Percentiles rank a stretch among this genome's conserved stretches.
Conservation (phyloP, 176 grass and related monocot genomes). For the Alloteropsis semialata region DNA sequence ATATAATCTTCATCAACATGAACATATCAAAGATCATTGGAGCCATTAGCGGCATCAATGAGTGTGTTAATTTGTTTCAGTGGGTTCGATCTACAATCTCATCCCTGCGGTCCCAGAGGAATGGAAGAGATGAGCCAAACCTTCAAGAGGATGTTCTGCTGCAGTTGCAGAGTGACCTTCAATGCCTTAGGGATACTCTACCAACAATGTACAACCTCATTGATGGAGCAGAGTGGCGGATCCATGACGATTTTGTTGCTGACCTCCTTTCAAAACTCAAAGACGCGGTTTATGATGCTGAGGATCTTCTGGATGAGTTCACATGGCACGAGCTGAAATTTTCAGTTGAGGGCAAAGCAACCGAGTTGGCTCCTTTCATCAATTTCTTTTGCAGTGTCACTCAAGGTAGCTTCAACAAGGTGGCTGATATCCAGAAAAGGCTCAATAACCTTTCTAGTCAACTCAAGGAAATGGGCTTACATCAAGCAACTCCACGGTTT, state of each 20-base stretch:
- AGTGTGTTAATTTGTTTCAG: background rate
- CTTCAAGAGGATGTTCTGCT: background rate
- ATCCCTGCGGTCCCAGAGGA: background rate
- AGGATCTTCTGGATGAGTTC: slow-evolving; percentile 2
- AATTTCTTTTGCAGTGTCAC: background rate
- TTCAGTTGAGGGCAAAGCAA: background rate
- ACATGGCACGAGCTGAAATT: background rate
- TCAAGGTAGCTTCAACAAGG: background rate
- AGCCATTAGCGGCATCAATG: background rate
- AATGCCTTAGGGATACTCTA: background rate
- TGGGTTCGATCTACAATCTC: background rate
- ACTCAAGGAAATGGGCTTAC: background rate
- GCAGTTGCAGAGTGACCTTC: background rate
- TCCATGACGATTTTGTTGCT: background rate
- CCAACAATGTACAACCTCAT: background rate
- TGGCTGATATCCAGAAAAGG: background rate
- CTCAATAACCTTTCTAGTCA: background rate
- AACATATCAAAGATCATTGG: background rate
- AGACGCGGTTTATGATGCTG: background rate
- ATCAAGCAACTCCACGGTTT: background rate
- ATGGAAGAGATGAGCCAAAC: background rate
- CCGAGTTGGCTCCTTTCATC: background rate
- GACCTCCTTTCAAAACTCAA: background rate
- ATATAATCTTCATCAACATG: too few relatives aligned
- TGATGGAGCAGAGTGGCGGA: slow-evolving; percentile 8